A percentile compares a stretch with the other conserved stretches of the same genome.
phyloP scores from a whole-genome alignment of 805 yeast species.

The Candida sonorensis region DNA sequence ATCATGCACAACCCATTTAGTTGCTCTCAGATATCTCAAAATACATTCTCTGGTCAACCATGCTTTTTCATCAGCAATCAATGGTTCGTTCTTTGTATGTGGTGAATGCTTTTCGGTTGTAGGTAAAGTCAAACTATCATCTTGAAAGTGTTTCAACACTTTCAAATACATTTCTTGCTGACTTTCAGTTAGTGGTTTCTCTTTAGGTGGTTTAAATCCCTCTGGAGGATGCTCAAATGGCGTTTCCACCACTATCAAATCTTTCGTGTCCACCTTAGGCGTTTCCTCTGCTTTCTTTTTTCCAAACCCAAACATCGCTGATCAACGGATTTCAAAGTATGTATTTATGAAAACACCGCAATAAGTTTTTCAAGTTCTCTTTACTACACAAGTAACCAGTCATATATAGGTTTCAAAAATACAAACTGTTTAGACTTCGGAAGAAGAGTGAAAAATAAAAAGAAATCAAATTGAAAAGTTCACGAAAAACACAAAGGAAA shows the following conservation, averaged over 20 bases:
- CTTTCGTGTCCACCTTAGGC: constrained; percentile 1
- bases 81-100: constrained; percentile 29
- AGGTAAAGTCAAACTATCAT: constrained; percentile 44
- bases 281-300: background rate
- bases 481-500: too few species aligned
- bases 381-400: too few species aligned
- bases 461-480: too few species aligned
- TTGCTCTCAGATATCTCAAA: constrained; percentile 83
- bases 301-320: constrained; percentile 10
- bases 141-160: constrained; percentile 58
- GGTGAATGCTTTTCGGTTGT: constrained; percentile 34
- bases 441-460: too few species aligned
- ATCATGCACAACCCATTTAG: constrained; percentile 76
- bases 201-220: constrained; percentile 44
- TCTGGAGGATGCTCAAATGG: constrained; percentile 58
- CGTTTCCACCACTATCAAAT: constrained; percentile 17
- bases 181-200: constrained; percentile 37
- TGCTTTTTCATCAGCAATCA: constrained; percentile 57
- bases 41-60: constrained; percentile 95
- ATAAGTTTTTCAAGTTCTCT: too few species aligned
- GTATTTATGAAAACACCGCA: too few species aligned
- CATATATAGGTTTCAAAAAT: too few species aligned
- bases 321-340: too few species aligned
- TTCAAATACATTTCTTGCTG: constrained; percentile 54
- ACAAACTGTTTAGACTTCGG: too few species aligned